Conservation (phyloP, 164 flowering plant species). For the Brasenia schreberi region DNA sequence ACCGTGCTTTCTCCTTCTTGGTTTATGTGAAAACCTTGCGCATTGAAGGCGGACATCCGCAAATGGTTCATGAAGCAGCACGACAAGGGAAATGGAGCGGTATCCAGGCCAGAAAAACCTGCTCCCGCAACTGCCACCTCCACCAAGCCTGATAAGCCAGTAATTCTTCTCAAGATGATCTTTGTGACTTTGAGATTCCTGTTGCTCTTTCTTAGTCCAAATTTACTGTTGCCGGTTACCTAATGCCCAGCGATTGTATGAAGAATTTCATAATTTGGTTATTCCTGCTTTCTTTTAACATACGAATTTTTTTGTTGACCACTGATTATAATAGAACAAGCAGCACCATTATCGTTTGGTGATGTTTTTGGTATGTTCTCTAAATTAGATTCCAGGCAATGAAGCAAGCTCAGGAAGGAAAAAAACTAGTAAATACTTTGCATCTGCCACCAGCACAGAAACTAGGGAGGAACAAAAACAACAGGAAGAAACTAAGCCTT, state of each 20-base stretch:
- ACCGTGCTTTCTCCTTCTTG: not conserved
- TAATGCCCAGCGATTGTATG: too few species aligned
- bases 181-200: not conserved
- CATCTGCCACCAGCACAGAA: slow-evolving; percentile 14
- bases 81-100: slow-evolving; percentile 38
- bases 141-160: slow-evolving; percentile 4
- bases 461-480: slow-evolving; percentile 16
- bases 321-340: not conserved
- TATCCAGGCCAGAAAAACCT: slow-evolving; percentile 26
- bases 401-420: slow-evolving; percentile 58
- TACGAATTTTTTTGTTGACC: too few species aligned
- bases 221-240: too few species aligned
- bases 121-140: slow-evolving; percentile 2
- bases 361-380: not conserved
- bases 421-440: slow-evolving; percentile 84
- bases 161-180: not conserved
- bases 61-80: slow-evolving; percentile 88
- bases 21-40: not conserved
- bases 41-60: slow-evolving; percentile 53
- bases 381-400: slow-evolving; percentile 24
- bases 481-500: slow-evolving; percentile 34
- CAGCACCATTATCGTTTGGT: not conserved
- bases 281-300: too few species aligned
- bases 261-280: too few species aligned
- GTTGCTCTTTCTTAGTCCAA: not conserved